Percentiles rank a stretch among this genome's conserved stretches.
Evolutionary conservation across 768 basidiomycete species (phyloP).

Genomic region (Candolleomyces aberdarensis): DNA sequence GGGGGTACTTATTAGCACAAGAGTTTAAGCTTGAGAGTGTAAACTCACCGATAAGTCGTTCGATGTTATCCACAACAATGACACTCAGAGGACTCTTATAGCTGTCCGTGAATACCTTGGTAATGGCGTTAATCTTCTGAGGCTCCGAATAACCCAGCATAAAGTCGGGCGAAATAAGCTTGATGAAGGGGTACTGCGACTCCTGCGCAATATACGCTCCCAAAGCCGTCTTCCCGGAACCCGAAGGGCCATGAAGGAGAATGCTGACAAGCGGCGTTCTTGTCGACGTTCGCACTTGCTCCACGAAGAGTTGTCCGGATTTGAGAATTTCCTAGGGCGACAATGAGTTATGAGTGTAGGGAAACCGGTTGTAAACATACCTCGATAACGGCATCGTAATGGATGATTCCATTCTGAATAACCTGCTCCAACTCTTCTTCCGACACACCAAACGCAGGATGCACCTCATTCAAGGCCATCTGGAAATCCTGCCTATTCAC

Average conservation of each 20-base stretch:
- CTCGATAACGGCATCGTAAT: constrained; percentile 71
- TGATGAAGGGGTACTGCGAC: constrained; percentile 97
- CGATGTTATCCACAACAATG: constrained; percentile 92
- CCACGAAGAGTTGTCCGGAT: constrained; percentile 84
- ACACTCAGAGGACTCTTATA: constrained; percentile 98
- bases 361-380: constrained; percentile 40
- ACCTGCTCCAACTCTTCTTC: constrained; percentile 94
- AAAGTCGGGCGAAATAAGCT: constrained; percentile 90
- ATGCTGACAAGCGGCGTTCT: constrained; percentile 91
- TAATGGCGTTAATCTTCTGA: constrained; percentile 89
- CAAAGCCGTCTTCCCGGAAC: constrained; percentile 92
- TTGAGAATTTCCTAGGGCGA: constrained; percentile 70
- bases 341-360: constrained; percentile 8
- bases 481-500: constrained; percentile 86
- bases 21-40: background rate
- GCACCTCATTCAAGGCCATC: constrained; percentile 89
- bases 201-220: constrained; percentile 91
- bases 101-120: constrained; percentile 90
- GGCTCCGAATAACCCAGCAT: constrained; percentile 97
- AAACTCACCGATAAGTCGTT: constrained; percentile 80
- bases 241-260: constrained; percentile 84
- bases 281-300: constrained; percentile 88
- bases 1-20: background rate
- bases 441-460: constrained; percentile 95
- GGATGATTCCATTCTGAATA: constrained; percentile 95